These are phyloP conservation scores for Metschnikowia hibisci DNA, from an alignment of 805 yeast species.

Conservation along the genomic window DNA sequence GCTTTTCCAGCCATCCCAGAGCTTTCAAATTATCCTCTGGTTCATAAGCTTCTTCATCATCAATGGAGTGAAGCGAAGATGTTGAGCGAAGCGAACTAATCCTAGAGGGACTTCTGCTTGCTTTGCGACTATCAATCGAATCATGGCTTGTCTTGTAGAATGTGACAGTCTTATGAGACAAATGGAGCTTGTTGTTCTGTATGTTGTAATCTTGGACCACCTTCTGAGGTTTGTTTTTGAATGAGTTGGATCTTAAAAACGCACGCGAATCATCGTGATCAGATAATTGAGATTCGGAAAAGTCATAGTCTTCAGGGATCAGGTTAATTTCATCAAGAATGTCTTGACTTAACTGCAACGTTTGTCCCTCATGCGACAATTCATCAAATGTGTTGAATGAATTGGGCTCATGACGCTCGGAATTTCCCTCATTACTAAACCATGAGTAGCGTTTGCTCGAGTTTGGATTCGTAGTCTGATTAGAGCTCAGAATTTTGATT, in stretches of 20 bases:
- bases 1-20: neutral
- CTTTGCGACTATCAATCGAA: conserved; percentile 9
- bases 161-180: conserved; percentile 39
- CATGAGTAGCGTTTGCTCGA: conserved; percentile 25
- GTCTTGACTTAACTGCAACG: conserved; percentile 22
- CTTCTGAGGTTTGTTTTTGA: conserved; percentile 34
- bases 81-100: conserved; percentile 29
- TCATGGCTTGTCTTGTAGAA: conserved; percentile 28
- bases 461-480: neutral
- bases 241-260: conserved; percentile 36
- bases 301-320: conserved; percentile 38
- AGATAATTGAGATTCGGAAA: conserved; percentile 23
- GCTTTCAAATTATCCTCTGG: conserved; percentile 20
- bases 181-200: conserved; percentile 33
- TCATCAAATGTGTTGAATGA: conserved; percentile 1
- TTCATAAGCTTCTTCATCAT: conserved; percentile 20
- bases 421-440: conserved; percentile 27
- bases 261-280: conserved; percentile 1
- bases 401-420: conserved; percentile 11
- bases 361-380: neutral
- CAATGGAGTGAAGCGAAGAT: conserved; percentile 25
- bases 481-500: neutral
- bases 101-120: conserved; percentile 22
- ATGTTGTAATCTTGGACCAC: conserved; percentile 21
- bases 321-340: conserved; percentile 34